Conservation (phyloP, 2,329 filamentous ascomycete species). For the Alternaria rosae region DNA sequence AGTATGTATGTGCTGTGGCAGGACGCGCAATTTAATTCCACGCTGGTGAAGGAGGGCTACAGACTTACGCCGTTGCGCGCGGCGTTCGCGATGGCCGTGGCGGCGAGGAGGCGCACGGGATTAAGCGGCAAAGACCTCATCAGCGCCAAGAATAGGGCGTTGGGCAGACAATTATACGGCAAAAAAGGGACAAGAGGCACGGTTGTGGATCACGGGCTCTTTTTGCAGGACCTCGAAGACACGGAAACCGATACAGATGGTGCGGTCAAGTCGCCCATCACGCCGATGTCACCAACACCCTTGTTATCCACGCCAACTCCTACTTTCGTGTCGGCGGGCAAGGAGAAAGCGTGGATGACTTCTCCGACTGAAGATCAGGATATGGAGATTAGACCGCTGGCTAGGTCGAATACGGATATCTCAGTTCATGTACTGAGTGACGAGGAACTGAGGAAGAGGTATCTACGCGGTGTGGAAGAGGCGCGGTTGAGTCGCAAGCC, state of each 20-base stretch:
- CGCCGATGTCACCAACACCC: not conserved
- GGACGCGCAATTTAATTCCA: constrained; percentile 39
- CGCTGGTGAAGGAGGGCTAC: constrained; percentile 37
- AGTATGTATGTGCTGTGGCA: constrained; percentile 48
- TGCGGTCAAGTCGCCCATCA: not conserved
- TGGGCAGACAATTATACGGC: constrained; percentile 33
- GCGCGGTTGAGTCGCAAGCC: not conserved
- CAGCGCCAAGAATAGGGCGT: constrained; percentile 15
- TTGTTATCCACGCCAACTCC: not conserved
- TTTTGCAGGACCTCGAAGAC: constrained; percentile 12
- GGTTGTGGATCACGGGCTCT: constrained; percentile 20
- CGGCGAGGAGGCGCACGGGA: constrained; percentile 33
- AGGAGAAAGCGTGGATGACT: not conserved
- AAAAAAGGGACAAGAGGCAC: constrained; percentile 17
- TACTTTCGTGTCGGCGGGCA: not conserved
- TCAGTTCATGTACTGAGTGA: not conserved
- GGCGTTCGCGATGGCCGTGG: constrained; percentile 37
- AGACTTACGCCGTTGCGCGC: constrained; percentile 43
- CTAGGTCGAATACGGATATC: not conserved
- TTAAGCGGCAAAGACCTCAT: constrained; percentile 28
- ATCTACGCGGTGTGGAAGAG: not conserved
- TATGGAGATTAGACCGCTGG: not conserved
- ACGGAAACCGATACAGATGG: not conserved
- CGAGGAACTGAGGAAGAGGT: not conserved
- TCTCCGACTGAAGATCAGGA: not conserved